phyloP scores from a whole-genome alignment of 2,329 filamentous ascomycete genomes.

The Colletotrichum karsti region DNA sequence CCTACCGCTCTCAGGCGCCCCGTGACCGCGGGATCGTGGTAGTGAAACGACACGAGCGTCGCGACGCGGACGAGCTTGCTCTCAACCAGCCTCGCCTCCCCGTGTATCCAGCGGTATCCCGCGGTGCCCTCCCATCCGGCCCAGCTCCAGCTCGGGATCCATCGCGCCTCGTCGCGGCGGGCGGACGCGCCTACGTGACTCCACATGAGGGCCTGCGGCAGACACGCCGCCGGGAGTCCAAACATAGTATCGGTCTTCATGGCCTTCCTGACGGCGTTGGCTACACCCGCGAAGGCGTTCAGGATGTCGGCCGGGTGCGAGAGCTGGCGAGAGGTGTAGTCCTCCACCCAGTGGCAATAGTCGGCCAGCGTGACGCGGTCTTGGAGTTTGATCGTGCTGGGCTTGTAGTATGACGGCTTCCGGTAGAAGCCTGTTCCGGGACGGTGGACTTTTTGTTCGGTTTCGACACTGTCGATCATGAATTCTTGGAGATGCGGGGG shows the following conservation, averaged over 20 bases:
- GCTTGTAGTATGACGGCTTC: neutral
- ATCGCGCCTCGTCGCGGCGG: neutral
- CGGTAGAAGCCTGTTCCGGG: neutral
- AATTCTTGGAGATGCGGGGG: neutral
- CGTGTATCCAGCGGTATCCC: neutral
- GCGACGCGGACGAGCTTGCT: slow-evolving; percentile 6
- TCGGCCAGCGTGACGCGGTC: slow-evolving; percentile 38
- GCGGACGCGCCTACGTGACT: neutral
- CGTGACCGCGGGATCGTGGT: neutral
- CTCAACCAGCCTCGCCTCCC: neutral
- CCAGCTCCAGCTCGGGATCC: slow-evolving; percentile 19
- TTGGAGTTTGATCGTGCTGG: neutral
- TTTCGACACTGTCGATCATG: neutral
- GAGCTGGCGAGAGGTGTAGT: slow-evolving; percentile 42
- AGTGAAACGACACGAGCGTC: neutral
- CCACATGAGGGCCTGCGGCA: slow-evolving; percentile 15
- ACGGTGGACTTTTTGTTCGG: neutral
- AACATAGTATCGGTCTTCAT: neutral
- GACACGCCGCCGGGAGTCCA: neutral
- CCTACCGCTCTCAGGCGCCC: neutral
- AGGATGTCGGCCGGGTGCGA: slow-evolving; percentile 16
- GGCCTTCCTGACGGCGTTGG: neutral
- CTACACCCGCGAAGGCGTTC: slow-evolving; percentile 22
- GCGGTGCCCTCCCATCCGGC: neutral
- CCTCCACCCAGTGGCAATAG: slow-evolving; percentile 48